A percentile compares a stretch with the other conserved stretches of the same genome.
Conservation (phyloP, 2,329 filamentous ascomycete genomes). For the Microcyclosporella mali region DNA sequence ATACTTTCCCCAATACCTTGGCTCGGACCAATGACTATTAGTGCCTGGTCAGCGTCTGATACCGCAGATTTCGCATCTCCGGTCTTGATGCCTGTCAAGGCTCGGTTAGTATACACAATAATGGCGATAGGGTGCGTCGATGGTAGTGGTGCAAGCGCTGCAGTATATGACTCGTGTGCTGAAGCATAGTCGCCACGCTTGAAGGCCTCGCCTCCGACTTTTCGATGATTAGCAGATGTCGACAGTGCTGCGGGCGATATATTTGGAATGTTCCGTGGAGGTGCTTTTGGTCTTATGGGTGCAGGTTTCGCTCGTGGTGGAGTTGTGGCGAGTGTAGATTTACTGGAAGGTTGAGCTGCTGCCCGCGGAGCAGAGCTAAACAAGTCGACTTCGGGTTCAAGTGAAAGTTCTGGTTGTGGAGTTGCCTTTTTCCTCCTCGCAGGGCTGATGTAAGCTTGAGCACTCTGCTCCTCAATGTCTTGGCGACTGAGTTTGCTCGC, state of each 20-base stretch:
- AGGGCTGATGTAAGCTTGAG: conserved; percentile 81
- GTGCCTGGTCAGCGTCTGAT: conserved; percentile 71
- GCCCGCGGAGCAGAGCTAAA: conserved; percentile 26
- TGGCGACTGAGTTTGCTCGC: conserved; percentile 62
- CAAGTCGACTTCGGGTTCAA: conserved; percentile 30
- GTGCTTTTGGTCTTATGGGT: conserved; percentile 42
- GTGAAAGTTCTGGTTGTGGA: conserved; percentile 31
- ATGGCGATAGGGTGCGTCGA: conserved; percentile 75
- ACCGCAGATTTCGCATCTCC: conserved; percentile 87
- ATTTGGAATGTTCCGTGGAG: conserved; percentile 57
- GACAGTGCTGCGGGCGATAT: conserved; percentile 65
- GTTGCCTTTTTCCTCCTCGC: conserved; percentile 68
- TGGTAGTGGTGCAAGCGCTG: conserved; percentile 69
- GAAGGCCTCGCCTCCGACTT: conserved; percentile 79
- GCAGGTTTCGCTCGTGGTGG: conserved; percentile 36
- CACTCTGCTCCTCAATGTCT: conserved; percentile 69
- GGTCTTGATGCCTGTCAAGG: conserved; percentile 82
- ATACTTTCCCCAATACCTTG: conserved; percentile 78
- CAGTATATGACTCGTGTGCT: conserved; percentile 75
- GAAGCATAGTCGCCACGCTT: conserved; percentile 88
- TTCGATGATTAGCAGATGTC: conserved; percentile 69
- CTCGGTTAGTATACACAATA: conserved; percentile 84
- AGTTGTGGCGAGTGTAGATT: conserved; percentile 3
- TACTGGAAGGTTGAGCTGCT: conserved; percentile 9
- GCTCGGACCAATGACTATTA: conserved; percentile 70